phyloP scores from a whole-genome alignment of 2,329 filamentous ascomycete species.

The Cytospora schulzeri region DNA sequence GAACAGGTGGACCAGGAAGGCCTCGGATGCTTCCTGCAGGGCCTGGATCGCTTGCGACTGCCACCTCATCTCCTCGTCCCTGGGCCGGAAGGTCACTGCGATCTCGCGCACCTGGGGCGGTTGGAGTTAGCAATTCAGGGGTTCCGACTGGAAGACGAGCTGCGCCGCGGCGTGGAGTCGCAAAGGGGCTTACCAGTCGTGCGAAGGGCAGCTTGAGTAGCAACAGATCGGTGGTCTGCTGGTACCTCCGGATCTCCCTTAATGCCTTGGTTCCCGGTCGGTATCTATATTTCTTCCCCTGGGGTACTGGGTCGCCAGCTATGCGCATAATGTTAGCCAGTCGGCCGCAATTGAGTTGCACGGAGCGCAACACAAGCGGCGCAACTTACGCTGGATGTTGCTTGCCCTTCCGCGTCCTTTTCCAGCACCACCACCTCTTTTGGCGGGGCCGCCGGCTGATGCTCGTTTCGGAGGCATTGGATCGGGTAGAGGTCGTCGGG shows the following conservation, averaged over 20 bases:
- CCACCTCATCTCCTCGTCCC: slow-evolving; percentile 79
- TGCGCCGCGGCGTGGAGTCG: neutral
- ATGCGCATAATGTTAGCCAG: slow-evolving; percentile 31
- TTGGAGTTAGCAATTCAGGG: slow-evolving; percentile 8
- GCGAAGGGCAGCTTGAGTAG: slow-evolving; percentile 80
- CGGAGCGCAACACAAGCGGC: neutral
- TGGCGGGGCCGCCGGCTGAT: neutral
- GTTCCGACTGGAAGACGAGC: neutral
- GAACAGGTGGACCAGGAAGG: slow-evolving; percentile 94
- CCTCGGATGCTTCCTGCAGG: slow-evolving; percentile 93
- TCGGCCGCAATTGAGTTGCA: slow-evolving; percentile 6
- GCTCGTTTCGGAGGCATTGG: slow-evolving; percentile 8
- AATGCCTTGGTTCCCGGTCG: slow-evolving; percentile 82
- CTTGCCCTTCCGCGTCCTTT: slow-evolving; percentile 38
- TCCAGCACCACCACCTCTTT: neutral
- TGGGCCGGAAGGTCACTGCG: slow-evolving; percentile 63
- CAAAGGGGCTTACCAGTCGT: slow-evolving; percentile 57
- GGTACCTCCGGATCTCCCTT: slow-evolving; percentile 88
- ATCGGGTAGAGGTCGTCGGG: neutral
- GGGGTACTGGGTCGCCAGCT: slow-evolving; percentile 76
- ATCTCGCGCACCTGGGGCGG: slow-evolving; percentile 69
- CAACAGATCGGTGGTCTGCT: slow-evolving; percentile 85
- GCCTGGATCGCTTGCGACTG: slow-evolving; percentile 94
- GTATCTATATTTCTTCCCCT: slow-evolving; percentile 64
- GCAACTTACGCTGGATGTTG: slow-evolving; percentile 44